Conservation (phyloP, 2,329 filamentous ascomycete genomes). For the Claviceps humidiphila region DNA sequence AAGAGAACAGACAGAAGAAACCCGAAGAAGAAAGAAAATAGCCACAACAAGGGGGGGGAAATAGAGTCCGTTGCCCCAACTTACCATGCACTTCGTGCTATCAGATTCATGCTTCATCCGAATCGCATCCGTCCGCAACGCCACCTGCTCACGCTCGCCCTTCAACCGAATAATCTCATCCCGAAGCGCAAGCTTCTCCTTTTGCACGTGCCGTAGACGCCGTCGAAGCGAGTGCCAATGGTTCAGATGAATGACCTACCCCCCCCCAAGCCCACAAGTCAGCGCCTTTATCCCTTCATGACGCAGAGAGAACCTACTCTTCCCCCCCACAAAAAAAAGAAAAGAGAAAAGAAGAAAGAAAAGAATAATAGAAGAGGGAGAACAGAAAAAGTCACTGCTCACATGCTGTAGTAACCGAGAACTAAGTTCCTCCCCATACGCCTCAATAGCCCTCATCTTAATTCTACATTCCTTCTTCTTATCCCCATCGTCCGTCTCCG, state of each 20-base stretch:
- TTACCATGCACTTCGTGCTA: constrained; percentile 36
- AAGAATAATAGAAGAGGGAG: background rate
- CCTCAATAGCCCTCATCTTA: constrained; percentile 43
- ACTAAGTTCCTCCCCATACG: constrained; percentile 44
- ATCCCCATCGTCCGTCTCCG: constrained; percentile 27
- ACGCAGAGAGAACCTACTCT: no score
- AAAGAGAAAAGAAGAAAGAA: background rate
- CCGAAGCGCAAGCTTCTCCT: constrained; percentile 41
- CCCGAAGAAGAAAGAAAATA: background rate
- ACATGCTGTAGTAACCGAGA: constrained; percentile 46
- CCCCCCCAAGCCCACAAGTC: background rate
- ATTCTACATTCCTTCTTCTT: constrained; percentile 40
- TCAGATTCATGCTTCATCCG: constrained; percentile 45
- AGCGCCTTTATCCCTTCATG: background rate
- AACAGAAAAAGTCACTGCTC: constrained; percentile 15
- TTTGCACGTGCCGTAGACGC: constrained; percentile 42
- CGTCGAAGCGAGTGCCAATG: constrained; percentile 43
- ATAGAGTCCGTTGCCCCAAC: constrained; percentile 8
- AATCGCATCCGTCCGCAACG: constrained; percentile 49
- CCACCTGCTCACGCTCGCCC: constrained; percentile 47
- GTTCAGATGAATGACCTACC: constrained; percentile 45
- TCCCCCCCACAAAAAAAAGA: background rate
- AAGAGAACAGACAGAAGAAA: background rate
- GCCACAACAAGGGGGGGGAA: background rate
- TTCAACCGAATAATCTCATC: constrained; percentile 47